phyloP scores from a whole-genome alignment of 495 filamentous ascomycete species.

The Penicillium ucsense region DNA sequence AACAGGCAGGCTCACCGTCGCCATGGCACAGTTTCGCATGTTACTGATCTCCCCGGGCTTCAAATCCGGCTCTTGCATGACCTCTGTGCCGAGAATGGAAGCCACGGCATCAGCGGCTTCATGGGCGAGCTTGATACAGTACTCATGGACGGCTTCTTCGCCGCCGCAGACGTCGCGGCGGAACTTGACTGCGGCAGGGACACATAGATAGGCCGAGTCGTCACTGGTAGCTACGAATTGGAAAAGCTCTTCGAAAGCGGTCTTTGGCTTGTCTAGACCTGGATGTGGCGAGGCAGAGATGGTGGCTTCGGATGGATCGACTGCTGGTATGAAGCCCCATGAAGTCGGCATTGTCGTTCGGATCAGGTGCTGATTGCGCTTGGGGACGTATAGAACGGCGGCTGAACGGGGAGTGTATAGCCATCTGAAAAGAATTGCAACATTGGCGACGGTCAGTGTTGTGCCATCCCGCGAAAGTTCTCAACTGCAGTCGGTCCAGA shows the following conservation, averaged over 20 bases:
- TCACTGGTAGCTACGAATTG: conserved; percentile 72
- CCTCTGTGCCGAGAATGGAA: conserved; percentile 54
- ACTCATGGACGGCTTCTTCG: conserved; percentile 55
- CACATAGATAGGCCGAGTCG: conserved; percentile 57
- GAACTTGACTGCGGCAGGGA: conserved; percentile 61
- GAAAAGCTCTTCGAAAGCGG: conserved; percentile 58
- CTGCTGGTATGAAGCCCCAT: conserved; percentile 41
- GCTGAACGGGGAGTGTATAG: conserved; percentile 72
- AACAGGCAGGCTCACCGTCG: conserved; percentile 69
- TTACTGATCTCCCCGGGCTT: conserved; percentile 39
- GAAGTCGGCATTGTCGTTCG: conserved; percentile 66
- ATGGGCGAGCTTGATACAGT: conserved; percentile 46
- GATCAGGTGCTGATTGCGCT: conserved; percentile 61
- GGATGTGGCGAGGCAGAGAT: conserved; percentile 40
- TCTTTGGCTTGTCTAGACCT: conserved; percentile 30
- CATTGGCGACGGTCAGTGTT: neutral
- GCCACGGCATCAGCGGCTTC: conserved; percentile 51
- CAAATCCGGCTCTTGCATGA: conserved; percentile 41
- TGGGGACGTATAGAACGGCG: conserved; percentile 70
- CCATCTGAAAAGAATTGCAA: conserved; percentile 45
- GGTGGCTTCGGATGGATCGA: conserved; percentile 15
- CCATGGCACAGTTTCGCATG: conserved; percentile 45
- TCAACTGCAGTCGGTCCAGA: too few species aligned
- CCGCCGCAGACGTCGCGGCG: conserved; percentile 61
- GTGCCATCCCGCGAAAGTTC: neutral